Base-by-base conservation (phyloP, 179 eudicot species). In the Amaranthus tricolor region DNA sequence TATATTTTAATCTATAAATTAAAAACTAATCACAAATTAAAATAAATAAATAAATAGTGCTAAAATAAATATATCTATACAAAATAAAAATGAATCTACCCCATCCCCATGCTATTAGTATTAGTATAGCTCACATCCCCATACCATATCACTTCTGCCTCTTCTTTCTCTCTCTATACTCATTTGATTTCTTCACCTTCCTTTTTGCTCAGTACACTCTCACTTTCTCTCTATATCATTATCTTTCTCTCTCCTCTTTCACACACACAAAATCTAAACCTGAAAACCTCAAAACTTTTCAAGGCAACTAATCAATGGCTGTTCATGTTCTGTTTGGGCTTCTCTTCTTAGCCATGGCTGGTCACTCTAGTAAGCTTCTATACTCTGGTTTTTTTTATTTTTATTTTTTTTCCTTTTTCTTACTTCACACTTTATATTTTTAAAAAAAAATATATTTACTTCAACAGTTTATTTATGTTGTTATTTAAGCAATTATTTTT, bases 301-400 rank as follows among this genome's bases (percentile, higher is more conserved):
- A 14, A 16, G 17, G 11, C 11, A 7, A 31, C 40, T 21, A 11
- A 7, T 9, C n/a, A 16, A 82, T 82, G 85, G 77, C 61, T 62
- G n/a, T 54, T 24, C 78, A 66, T 19, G 31, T 85, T 24, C 49
- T 85, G 59, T 40, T 62, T 62, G 70, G 65, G 40, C 55, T 83
- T n/a, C 84, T 86, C 21, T 48, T 89, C 76, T 77, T 89, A 49
- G 84, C 89, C 70, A 83, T 88, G 85, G 87, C 84, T 78, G 82
- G 78, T 48, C 78, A 84, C 81, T 82, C 94, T 56, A 85, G 94
- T 88, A 86, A 83, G 86, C 78, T 13, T 15, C 40, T 15, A 8
- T 5, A 4, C 55, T 55, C 9, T 20, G 1, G 9, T 45, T 13
- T 24, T 9, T 44, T 7, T 11, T 15, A 1, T 21, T 4, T 2